Evolutionary conservation across 2,329 filamentous ascomycete genomes (phyloP).

Genomic region (Exophiala sideris): DNA sequence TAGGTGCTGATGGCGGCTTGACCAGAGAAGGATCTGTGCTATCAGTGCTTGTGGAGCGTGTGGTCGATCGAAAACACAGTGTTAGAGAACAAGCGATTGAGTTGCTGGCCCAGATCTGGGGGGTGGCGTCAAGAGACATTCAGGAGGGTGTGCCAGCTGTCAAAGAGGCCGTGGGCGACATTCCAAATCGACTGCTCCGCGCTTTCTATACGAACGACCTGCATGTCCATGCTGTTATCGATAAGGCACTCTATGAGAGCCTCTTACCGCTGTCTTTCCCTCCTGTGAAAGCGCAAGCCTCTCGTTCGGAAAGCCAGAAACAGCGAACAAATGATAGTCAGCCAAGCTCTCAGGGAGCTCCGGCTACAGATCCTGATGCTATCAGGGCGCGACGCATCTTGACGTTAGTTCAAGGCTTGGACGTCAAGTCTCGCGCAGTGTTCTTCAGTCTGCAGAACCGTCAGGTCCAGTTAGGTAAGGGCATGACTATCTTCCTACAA

Average conservation of each 20-base stretch:
- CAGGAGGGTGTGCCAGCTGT: conserved; percentile 76
- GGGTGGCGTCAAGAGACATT: conserved; percentile 85
- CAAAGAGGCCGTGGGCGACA: conserved; percentile 69
- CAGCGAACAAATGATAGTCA: conserved; percentile 46
- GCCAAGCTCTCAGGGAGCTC: conserved; percentile 36
- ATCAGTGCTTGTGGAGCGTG: conserved; percentile 77
- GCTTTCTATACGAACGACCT: conserved; percentile 85
- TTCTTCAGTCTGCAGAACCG: conserved; percentile 83
- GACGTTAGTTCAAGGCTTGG: conserved; percentile 73
- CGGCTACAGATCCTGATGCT: conserved; percentile 48
- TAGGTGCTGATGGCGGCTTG: conserved; percentile 73
- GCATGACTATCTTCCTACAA: conserved; percentile 72
- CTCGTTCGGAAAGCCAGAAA: conserved; percentile 46
- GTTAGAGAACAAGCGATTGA: conserved; percentile 86
- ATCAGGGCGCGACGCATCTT: conserved; percentile 82
- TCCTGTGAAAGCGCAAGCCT: conserved; percentile 56
- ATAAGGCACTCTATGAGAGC: conserved; percentile 80
- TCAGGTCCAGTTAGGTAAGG: conserved; percentile 70
- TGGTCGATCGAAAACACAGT: conserved; percentile 76
- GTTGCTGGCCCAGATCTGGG: conserved; percentile 82
- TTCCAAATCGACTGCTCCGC: conserved; percentile 81
- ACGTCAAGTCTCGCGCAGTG: conserved; percentile 73
- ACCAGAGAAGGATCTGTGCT: conserved; percentile 74
- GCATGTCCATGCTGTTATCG: conserved; percentile 79
- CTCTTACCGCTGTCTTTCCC: conserved; percentile 89